Conservation (phyloP, 2,329 filamentous ascomycete species). For the Bipolaris gigantea region DNA sequence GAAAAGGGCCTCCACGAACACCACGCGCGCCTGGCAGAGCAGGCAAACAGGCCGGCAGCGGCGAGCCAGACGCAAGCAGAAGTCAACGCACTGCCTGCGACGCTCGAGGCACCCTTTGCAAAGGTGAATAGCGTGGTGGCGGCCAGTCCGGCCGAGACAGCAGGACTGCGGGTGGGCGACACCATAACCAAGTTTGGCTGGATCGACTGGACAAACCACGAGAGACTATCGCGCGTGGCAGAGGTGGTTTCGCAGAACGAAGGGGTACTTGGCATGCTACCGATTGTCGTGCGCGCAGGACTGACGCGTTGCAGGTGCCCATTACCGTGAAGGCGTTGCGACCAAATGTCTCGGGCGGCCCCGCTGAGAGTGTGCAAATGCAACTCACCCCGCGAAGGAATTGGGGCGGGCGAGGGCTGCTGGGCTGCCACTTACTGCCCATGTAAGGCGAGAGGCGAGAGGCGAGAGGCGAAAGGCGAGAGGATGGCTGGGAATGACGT, state of each 20-base stretch:
- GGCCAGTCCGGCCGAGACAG: conserved; percentile 77
- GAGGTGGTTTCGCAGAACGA: conserved; percentile 88
- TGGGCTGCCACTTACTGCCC: conserved; percentile 89
- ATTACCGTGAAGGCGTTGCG: conserved; percentile 70
- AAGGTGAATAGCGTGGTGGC: conserved; percentile 82
- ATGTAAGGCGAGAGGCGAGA: conserved; percentile 51
- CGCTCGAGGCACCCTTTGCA: conserved; percentile 71
- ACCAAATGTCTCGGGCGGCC: conserved; percentile 35
- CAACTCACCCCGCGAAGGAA: conserved; percentile 73
- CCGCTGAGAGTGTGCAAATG: conserved; percentile 62
- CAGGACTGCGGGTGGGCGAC: conserved; percentile 80
- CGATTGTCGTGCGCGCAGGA: conserved; percentile 4
- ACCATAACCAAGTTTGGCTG: conserved; percentile 81
- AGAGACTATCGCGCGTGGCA: conserved; percentile 81
- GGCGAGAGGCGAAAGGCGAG: neutral
- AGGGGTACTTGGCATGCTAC: conserved; percentile 64
- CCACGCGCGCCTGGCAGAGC: conserved; percentile 69
- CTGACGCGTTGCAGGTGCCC: conserved; percentile 58
- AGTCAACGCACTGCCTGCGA: conserved; percentile 29
- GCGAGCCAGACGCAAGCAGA: conserved; percentile 23
- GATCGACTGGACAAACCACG: conserved; percentile 82
- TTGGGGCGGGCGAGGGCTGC: conserved; percentile 87
- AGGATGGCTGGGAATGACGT: neutral
- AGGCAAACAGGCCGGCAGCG: conserved; percentile 44
- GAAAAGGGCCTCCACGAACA: conserved; percentile 87